These are phyloP conservation scores for Saccharomyces hybrid DNA, from an alignment of 1,139 yeast genomes.

Conservation along the genomic window DNA sequence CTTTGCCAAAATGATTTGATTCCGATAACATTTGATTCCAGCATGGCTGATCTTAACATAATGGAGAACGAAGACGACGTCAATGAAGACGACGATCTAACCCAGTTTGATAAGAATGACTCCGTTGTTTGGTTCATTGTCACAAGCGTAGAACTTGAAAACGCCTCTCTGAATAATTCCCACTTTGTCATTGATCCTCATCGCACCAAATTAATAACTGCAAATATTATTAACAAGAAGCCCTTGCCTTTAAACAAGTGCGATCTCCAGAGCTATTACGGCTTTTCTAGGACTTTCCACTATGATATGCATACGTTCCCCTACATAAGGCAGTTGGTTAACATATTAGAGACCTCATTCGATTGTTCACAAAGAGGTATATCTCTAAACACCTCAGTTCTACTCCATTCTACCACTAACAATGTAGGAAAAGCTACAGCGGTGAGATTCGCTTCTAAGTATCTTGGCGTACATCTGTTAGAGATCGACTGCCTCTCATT, in stretches of 20 bases:
- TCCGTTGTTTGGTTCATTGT: slow-evolving; percentile 79
- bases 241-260: slow-evolving; percentile 16
- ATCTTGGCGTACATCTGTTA: slow-evolving; percentile 60
- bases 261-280: slow-evolving; percentile 47
- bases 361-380: slow-evolving; percentile 28
- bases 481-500: slow-evolving; percentile 60
- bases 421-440: slow-evolving; percentile 74
- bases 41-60: slow-evolving; percentile 28
- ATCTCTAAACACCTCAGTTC: slow-evolving; percentile 51
- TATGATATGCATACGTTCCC: slow-evolving; percentile 35
- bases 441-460: slow-evolving; percentile 47
- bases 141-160: slow-evolving; percentile 34
- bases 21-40: slow-evolving; percentile 71
- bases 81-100: not conserved
- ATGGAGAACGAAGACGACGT: slow-evolving; percentile 7
- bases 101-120: slow-evolving; percentile 53
- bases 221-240: slow-evolving; percentile 13
- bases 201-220: slow-evolving; percentile 22
- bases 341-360: slow-evolving; percentile 43
- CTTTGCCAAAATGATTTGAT: slow-evolving; percentile 58
- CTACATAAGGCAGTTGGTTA: slow-evolving; percentile 46
- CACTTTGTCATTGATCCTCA: slow-evolving; percentile 23
- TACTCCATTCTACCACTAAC: slow-evolving; percentile 61
- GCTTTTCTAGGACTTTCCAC: slow-evolving; percentile 34
- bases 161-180: slow-evolving; percentile 28